phyloP scores from a whole-genome alignment of 352 stramenopile genomes.

The Nannochloropsis limnetica region DNA sequence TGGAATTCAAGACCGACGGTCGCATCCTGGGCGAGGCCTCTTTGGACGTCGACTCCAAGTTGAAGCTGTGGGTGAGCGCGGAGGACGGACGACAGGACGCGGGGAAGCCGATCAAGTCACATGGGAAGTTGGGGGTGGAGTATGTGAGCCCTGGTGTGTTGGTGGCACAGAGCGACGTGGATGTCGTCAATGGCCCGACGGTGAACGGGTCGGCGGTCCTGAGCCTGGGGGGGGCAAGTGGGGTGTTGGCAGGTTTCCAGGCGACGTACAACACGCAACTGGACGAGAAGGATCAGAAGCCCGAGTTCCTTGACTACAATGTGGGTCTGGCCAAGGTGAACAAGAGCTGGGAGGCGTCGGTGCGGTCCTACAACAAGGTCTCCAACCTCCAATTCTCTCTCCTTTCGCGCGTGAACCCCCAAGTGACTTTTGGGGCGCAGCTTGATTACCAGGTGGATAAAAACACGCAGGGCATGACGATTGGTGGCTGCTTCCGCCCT shows the following conservation, averaged over 20 bases:
- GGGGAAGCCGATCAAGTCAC: constrained; percentile 8
- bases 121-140: constrained; percentile 22
- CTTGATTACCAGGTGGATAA: constrained; percentile 31
- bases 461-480: constrained; percentile 24
- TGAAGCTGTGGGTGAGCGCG: constrained; percentile 32
- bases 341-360: constrained; percentile 24
- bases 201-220: constrained; percentile 22
- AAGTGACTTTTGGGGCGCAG: constrained; percentile 23
- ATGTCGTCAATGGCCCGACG: constrained; percentile 13
- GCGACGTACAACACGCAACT: constrained; percentile 27
- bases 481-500: constrained; percentile 17
- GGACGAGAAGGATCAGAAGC: constrained; percentile 29
- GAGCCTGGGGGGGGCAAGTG: background rate
- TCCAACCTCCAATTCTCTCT: constrained; percentile 28
- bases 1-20: constrained; percentile 29
- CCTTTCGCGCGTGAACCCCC: background rate
- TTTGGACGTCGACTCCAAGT: background rate
- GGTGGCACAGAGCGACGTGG: background rate
- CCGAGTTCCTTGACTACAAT: constrained; percentile 31
- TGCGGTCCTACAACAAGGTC: background rate
- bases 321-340: constrained; percentile 10
- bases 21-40: background rate
- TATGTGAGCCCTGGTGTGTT: constrained; percentile 9
- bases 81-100: constrained; percentile 1
- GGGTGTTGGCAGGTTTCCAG: constrained; percentile 19